A percentile compares a stretch with the other conserved stretches of the same genome.
Evolutionary conservation across 345 rosid genomes (phyloP).

Genomic region (Combretum micranthum): DNA sequence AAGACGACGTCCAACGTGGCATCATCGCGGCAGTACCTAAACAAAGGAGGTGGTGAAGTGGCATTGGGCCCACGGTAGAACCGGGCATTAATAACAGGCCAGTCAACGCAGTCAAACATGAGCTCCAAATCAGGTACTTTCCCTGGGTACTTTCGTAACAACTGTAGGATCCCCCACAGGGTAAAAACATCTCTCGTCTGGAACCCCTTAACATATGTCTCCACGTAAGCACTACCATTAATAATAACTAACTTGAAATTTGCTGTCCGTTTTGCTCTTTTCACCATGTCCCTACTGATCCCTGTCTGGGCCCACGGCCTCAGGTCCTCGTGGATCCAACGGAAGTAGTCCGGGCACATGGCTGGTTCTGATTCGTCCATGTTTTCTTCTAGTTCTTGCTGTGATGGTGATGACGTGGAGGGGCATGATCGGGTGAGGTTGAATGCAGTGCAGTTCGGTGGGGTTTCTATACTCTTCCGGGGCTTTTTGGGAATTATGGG

Average conservation of each 20-base stretch:
- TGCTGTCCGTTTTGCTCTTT: constrained; percentile 45
- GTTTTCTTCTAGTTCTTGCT: constrained; percentile 1
- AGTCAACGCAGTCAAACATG: constrained; percentile 81
- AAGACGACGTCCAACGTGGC: constrained; percentile 56
- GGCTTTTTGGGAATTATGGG: constrained; percentile 13
- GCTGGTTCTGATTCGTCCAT: constrained; percentile 12
- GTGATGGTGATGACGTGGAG: constrained; percentile 19
- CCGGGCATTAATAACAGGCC: constrained; percentile 38
- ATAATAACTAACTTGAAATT: constrained; percentile 51
- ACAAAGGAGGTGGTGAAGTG: constrained; percentile 52
- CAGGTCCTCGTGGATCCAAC: constrained; percentile 93
- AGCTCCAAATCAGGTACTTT: constrained; percentile 73
- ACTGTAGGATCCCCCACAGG: constrained; percentile 80
- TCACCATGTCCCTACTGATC: constrained; percentile 57
- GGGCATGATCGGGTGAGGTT: constrained; percentile 35
- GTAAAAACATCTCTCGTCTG: constrained; percentile 82
- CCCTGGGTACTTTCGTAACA: constrained; percentile 69
- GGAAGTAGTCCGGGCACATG: constrained; percentile 76
- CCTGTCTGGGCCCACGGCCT: constrained; percentile 73
- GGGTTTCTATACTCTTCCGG: constrained; percentile 20
- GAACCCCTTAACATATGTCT: constrained; percentile 36
- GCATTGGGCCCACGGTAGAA: constrained; percentile 30
- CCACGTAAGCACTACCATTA: constrained; percentile 52
- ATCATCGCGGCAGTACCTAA: constrained; percentile 59
- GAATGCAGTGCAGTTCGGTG: constrained; percentile 37